Evolutionary conservation across 192 early-diverging fungal genomes (phyloP).

Genomic region (Podila horticola): DNA sequence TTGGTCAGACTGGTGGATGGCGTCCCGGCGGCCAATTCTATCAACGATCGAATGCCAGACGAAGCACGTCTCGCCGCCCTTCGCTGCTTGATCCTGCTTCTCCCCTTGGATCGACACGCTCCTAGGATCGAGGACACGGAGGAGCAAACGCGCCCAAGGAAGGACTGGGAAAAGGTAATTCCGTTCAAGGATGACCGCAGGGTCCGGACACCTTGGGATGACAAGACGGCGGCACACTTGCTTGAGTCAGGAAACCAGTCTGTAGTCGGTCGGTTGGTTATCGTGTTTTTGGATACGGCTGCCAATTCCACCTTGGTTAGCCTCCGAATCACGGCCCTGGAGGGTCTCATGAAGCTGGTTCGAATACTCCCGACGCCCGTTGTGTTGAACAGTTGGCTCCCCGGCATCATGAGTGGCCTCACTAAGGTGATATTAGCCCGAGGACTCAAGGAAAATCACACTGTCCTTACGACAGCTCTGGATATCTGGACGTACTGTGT

Average conservation of each 20-base stretch:
- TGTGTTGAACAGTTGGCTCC: conserved; percentile 17
- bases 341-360: conserved; percentile 30
- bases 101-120: conserved; percentile 11
- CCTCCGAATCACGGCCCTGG: conserved; percentile 14
- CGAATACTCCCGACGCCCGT: conserved; percentile 18
- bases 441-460: conserved; percentile 40
- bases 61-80: conserved; percentile 28
- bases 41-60: conserved; percentile 32
- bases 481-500: conserved; percentile 33
- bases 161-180: neutral
- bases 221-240: conserved; percentile 9
- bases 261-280: conserved; percentile 14
- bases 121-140: neutral
- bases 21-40: neutral
- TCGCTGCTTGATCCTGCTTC: conserved; percentile 17
- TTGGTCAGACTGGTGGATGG: conserved; percentile 29
- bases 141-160: neutral
- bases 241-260: neutral
- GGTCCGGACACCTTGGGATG: conserved; percentile 11
- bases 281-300: conserved; percentile 20
- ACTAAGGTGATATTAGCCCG: conserved; percentile 18
- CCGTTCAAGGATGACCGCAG: neutral
- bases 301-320: conserved; percentile 18
- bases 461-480: conserved; percentile 7
- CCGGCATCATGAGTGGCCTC: conserved; percentile 24